These are phyloP conservation scores for Cryptosporidium felis DNA, from an alignment of 169 alveolate genomes.

Conservation along the genomic window DNA sequence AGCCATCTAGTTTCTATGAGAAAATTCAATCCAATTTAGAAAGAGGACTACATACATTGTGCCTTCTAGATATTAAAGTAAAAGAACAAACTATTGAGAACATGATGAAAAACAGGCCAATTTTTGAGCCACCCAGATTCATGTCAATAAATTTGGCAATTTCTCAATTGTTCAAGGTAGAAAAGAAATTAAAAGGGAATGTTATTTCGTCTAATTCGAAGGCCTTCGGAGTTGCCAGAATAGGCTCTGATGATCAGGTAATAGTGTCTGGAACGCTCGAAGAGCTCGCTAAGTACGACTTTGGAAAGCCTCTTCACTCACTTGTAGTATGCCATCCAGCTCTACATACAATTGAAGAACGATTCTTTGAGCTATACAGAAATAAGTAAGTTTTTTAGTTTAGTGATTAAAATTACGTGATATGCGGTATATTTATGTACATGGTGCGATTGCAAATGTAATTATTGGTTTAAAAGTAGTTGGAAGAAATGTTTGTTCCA, in stretches of 20 bases:
- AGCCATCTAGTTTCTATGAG: slow-evolving; percentile 95
- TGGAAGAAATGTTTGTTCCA: slow-evolving; percentile 63
- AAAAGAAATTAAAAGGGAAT: slow-evolving; percentile 64
- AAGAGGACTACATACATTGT: slow-evolving; percentile 93
- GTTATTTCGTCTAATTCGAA: slow-evolving; percentile 78
- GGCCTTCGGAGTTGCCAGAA: slow-evolving; percentile 93
- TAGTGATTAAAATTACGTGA: too few species aligned
- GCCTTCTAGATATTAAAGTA: slow-evolving; percentile 96
- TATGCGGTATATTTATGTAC: too few species aligned
- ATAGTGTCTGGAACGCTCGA: slow-evolving; percentile 85
- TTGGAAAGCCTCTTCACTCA: slow-evolving; percentile 95
- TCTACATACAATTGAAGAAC: slow-evolving; percentile 91
- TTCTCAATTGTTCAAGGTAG: slow-evolving; percentile 89
- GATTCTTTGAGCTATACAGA: slow-evolving; percentile 78
- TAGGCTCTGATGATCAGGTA: slow-evolving; percentile 87
- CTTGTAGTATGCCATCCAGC: slow-evolving; percentile 90
- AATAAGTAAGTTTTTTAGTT: too few species aligned
- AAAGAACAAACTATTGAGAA: slow-evolving; percentile 96
- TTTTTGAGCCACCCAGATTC: slow-evolving; percentile 92
- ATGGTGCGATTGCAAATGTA: slow-evolving; percentile 65
- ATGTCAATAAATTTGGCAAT: slow-evolving; percentile 92
- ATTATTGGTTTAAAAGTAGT: slow-evolving; percentile 49
- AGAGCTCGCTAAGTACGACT: slow-evolving; percentile 84
- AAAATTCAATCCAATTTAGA: slow-evolving; percentile 89
- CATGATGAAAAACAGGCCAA: slow-evolving; percentile 90